Evolutionary conservation across 2,329 filamentous ascomycete species (phyloP), one percentile per base, ranked within the genome.

Genomic region (Coniochaeta sp.): DNA sequence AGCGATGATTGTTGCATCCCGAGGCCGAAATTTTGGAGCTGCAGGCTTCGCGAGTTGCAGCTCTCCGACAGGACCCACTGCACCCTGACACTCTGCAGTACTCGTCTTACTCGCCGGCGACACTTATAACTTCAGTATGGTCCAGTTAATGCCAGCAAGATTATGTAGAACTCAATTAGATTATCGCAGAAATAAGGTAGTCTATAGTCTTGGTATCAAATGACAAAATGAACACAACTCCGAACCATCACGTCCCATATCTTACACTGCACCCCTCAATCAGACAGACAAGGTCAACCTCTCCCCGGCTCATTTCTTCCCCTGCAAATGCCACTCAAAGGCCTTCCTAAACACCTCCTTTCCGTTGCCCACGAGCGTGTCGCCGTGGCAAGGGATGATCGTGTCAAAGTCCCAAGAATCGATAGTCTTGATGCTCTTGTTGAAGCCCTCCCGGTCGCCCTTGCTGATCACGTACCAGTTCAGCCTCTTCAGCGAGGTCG

Each of bases 371-470:
- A 95, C 88, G 65, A 98, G 86, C 17, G 90, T 87, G 76, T 99
- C 95, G 9, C 95, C 95, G 74, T 99, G 95, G 72, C 93, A 98
- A 0, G 93, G 92, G 62, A 99, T 87, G 58, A 98, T 80, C 43
- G 87, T 87, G 64, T 88, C 84, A 71, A 97, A 96, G 61, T 93
- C 88, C 93, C 93, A 99, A 59, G 74, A 71, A 59, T 86, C 79
- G 64, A 98, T 93, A 62, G 81, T 81, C 66, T 74, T 76, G 44
- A 91, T 76, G 66, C 88, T 92, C 63, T 85, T 79, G 64, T 86
- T 87, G 73, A 92, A 96, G 16, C 84, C 86, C 6, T 74, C 65
- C 33, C 90, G 79, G 73, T 97, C 84, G 40, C 76, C 78, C 31
- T 67, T 61, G 68, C 73, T 87, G 33, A 85, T 73, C 1, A 80